Evolutionary conservation across 306 rosid species (phyloP).

Genomic region (Sesbania bispinosa): DNA sequence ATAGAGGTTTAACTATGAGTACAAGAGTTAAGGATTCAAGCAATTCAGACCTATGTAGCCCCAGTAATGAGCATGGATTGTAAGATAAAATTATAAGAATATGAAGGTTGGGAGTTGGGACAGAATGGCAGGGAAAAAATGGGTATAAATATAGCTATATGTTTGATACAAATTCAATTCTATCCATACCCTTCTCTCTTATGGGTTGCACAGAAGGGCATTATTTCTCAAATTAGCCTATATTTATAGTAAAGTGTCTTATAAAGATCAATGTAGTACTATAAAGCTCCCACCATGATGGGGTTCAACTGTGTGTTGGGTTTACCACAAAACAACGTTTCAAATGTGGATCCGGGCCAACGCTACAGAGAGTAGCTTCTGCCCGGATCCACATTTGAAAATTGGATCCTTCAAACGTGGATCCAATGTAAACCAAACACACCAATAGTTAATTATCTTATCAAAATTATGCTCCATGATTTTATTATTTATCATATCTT

Average conservation of each 20-base stretch:
- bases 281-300: too few relatives aligned
- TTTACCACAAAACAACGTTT: too few relatives aligned
- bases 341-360: too few relatives aligned
- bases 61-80: neutral
- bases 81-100: neutral
- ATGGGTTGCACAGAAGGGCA: neutral
- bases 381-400: too few relatives aligned
- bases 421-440: too few relatives aligned
- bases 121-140: neutral
- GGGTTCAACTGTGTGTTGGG: too few relatives aligned
- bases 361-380: too few relatives aligned
- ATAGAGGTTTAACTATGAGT: neutral
- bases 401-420: too few relatives aligned
- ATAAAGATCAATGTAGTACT: too few relatives aligned
- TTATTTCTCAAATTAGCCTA: too few relatives aligned
- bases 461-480: neutral
- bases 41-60: neutral
- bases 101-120: neutral
- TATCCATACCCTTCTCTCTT: neutral
- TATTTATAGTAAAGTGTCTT: too few relatives aligned
- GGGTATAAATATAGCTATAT: neutral
- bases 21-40: neutral
- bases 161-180: neutral
- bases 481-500: neutral
- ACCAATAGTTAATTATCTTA: too few relatives aligned